These are phyloP conservation scores for Penicillium sp. DNA, from an alignment of 2,329 filamentous ascomycete genomes.

Conservation along the genomic window DNA sequence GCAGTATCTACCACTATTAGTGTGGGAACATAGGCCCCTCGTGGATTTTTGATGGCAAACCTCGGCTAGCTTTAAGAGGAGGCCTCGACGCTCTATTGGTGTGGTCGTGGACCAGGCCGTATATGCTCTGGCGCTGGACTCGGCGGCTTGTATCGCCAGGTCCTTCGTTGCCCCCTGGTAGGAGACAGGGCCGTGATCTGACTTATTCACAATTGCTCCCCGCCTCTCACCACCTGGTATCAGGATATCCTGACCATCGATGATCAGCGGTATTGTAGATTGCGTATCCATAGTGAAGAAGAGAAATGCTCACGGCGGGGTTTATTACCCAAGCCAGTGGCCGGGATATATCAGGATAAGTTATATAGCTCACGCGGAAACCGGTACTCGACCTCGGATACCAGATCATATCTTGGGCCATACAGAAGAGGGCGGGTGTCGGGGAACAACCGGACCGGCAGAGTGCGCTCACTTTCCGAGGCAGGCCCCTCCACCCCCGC, in stretches of 20 bases:
- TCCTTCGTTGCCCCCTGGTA: constrained; percentile 15
- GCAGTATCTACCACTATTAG: constrained; percentile 1
- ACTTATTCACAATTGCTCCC: constrained; percentile 25
- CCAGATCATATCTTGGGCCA: too few relatives aligned
- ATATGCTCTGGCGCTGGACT: constrained; percentile 8
- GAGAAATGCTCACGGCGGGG: too few relatives aligned
- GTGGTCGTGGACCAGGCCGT: constrained; percentile 6
- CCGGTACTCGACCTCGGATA: too few relatives aligned
- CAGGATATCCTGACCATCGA: constrained; percentile 1
- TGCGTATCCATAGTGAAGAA: too few relatives aligned
- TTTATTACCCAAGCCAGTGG: too few relatives aligned
- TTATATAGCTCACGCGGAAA: too few relatives aligned
- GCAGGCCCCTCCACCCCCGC: too few relatives aligned
- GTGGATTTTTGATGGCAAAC: not conserved
- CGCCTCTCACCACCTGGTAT: not conserved
- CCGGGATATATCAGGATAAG: too few relatives aligned
- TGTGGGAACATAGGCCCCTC: not conserved
- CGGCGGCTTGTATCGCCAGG: constrained; percentile 9
- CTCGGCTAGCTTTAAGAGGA: constrained; percentile 1
- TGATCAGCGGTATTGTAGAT: constrained; percentile 1
- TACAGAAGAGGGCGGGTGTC: too few relatives aligned
- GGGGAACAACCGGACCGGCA: too few relatives aligned
- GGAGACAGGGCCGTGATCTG: constrained; percentile 36
- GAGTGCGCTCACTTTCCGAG: too few relatives aligned
- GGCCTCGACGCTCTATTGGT: not conserved